Base-by-base conservation (phyloP, 345 rosid genomes). In the Salix purpurea region DNA sequence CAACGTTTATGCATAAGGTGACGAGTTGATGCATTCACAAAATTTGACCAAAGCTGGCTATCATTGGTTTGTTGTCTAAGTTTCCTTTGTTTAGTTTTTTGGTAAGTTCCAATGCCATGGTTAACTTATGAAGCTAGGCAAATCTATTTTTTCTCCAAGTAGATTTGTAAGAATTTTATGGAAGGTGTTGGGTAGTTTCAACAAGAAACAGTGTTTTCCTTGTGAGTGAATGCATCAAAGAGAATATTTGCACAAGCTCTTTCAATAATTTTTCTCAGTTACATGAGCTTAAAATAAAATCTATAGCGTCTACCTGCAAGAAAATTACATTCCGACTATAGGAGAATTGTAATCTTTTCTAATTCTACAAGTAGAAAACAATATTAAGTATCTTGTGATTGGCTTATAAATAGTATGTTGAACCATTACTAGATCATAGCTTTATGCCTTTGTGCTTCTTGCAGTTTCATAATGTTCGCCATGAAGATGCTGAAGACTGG, bases 401-500 rank as follows among this genome's bases (percentile, higher is more conserved):
- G 28, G 5, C 62, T 56, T 56, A 56, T n/a, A 56, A 21, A n/a
- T 0, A 56, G 62, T 9, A 2, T 10, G 26, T n/a, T n/a, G 2
- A 56, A 56, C 62, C 28, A n/a, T 56, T 56, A n/a, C 62, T 56
- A 10, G 13, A 56, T 56, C 32, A 48, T 60, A 46, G 7, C 2
- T 32, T 70, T 77, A 18, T 54, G 5, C 39, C 48, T 42, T 54
- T 0, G 40, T 65, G n/a, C 30, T 61, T 42, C 21, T 69, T 80
- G 77, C 86, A 92, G 98, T 88, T 86, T 75, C 92, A 88, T 73
- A 88, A 87, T 83, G 84, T 77, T 85, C 82, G 90, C 14, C 89
- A 90, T 24, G 97, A 89, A 69, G 97, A 91, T 80, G 97, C 97
- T 74, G 89, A 87, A 86, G 92, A 97, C 11, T 91, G 99, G 91